These are phyloP conservation scores for Metschnikowia santaceciliae DNA, from an alignment of 805 yeast species.

Conservation along the genomic window DNA sequence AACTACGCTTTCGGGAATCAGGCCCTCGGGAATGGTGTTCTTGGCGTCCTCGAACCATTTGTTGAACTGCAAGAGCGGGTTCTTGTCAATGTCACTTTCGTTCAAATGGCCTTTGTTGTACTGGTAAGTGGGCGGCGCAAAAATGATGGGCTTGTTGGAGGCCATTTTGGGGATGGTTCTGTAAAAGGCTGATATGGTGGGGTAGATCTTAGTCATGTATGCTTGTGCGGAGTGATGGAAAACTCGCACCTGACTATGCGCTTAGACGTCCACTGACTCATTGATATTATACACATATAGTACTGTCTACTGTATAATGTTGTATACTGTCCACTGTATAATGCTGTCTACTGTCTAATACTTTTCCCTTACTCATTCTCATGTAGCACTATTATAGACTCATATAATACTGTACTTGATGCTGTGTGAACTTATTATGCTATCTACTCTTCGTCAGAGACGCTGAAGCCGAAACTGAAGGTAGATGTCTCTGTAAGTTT, in stretches of 20 bases:
- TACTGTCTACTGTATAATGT: no score
- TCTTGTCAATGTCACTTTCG: constrained; percentile 46
- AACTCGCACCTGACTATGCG: neutral
- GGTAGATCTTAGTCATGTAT: neutral
- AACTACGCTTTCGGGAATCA: constrained; percentile 76
- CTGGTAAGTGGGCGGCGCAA: constrained; percentile 88
- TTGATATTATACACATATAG: no score
- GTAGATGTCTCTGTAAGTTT: constrained; percentile 26
- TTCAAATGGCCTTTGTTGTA: constrained; percentile 65
- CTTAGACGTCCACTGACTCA: neutral
- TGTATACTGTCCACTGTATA: no score
- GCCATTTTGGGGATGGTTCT: constrained; percentile 7
- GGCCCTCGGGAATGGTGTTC: constrained; percentile 44
- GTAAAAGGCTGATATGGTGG: neutral
- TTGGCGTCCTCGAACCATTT: constrained; percentile 82
- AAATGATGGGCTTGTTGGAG: constrained; percentile 33
- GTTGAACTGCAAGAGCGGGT: constrained; percentile 77
- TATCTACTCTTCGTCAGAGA: constrained; percentile 7
- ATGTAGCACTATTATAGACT: no score
- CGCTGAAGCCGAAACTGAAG: constrained; percentile 33
- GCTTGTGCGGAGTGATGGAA: neutral
- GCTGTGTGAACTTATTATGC: neutral
- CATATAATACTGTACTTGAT: neutral
- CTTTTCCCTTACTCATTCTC: no score
- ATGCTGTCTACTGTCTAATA: no score